These are phyloP conservation scores for Nitzschia palea DNA, from an alignment of 108 stramenopile species.

Conservation along the genomic window DNA sequence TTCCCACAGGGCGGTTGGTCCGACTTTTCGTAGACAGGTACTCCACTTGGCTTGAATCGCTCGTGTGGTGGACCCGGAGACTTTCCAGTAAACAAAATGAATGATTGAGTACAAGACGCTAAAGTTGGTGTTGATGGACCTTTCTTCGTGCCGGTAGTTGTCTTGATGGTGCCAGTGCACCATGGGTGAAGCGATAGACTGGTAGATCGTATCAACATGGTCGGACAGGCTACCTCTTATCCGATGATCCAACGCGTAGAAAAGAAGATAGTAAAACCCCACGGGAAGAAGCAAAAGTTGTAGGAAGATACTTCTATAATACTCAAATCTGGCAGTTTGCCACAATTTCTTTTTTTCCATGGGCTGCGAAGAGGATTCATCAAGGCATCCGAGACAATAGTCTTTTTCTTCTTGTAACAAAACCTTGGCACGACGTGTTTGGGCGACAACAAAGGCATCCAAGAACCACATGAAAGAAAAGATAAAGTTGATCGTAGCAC, in stretches of 20 bases:
- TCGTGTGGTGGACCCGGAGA: conserved; percentile 4
- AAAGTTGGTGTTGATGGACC: conserved; percentile 10
- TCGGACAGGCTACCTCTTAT: conserved; percentile 1
- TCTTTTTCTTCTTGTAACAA: conserved; percentile 25
- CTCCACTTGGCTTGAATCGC: conserved; percentile 2
- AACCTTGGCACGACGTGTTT: conserved; percentile 1
- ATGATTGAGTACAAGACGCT: conserved; percentile 38
- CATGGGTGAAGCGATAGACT: conserved; percentile 5
- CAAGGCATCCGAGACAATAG: background rate
- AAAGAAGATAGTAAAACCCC: conserved; percentile 42
- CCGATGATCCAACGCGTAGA: background rate
- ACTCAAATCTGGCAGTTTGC: conserved; percentile 21
- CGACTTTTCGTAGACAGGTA: background rate
- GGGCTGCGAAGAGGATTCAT: background rate
- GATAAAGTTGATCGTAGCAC: conserved; percentile 25
- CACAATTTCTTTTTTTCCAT: conserved; percentile 8
- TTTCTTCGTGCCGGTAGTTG: conserved; percentile 6
- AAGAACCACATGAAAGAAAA: conserved; percentile 52
- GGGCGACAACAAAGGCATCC: conserved; percentile 35
- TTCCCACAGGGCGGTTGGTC: background rate
- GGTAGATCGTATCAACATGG: conserved; percentile 9
- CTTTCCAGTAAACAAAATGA: conserved; percentile 3
- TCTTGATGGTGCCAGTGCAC: conserved; percentile 4
- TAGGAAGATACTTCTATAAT: conserved; percentile 24
- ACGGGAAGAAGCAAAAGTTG: conserved; percentile 44